Evolutionary conservation across 257 asterid genomes (phyloP).

Genomic region (Pogostemon cablin): DNA sequence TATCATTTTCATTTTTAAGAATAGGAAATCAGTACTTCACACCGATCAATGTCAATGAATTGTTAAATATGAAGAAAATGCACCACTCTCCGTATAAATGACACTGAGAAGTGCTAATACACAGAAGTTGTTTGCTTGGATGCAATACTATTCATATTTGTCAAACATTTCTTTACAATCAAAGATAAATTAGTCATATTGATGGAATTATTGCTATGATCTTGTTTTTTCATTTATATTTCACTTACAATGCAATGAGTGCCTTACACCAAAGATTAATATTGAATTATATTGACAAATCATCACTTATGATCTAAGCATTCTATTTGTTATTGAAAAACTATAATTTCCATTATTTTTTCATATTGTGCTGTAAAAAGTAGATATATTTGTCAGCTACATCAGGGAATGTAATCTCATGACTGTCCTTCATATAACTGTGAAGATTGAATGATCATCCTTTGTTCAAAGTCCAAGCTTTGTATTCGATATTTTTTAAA

Average conservation of each 20-base stretch:
- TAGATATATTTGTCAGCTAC: not conserved
- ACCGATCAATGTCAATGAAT: not conserved
- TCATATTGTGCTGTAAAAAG: not conserved
- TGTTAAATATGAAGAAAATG: not conserved
- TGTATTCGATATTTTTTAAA: no score
- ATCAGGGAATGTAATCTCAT: not conserved
- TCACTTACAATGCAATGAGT: not conserved
- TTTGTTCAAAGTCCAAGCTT: not conserved
- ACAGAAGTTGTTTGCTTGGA: not conserved
- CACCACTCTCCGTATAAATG: not conserved
- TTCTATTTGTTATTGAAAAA: not conserved
- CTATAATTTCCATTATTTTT: not conserved
- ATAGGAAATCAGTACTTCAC: not conserved
- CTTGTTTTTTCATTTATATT: not conserved
- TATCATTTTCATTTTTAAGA: not conserved
- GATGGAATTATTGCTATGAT: not conserved
- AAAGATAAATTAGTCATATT: not conserved
- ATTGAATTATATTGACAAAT: no score
- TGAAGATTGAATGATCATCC: conserved; percentile 8
- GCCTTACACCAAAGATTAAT: no score
- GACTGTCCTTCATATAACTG: not conserved
- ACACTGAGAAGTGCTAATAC: not conserved
- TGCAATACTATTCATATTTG: not conserved
- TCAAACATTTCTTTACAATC: not conserved
- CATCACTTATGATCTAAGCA: not conserved